phyloP scores from a whole-genome alignment of 2,329 filamentous ascomycete genomes.

The Colletotrichum tropicale region DNA sequence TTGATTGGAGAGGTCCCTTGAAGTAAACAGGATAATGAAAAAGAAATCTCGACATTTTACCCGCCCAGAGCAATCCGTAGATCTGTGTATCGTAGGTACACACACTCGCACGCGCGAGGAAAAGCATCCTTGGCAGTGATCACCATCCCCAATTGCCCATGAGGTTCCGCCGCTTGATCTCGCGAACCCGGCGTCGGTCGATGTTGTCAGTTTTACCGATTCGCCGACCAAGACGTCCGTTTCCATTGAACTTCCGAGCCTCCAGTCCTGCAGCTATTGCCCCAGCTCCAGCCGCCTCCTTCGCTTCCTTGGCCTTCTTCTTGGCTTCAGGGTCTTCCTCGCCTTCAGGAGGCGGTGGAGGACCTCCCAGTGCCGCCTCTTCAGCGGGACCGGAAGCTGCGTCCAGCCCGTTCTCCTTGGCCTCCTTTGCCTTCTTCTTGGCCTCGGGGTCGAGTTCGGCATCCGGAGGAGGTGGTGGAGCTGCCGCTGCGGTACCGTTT shows the following conservation, averaged over 20 bases:
- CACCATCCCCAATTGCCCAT: constrained; percentile 3
- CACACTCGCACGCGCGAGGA: background rate
- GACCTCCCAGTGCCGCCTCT: background rate
- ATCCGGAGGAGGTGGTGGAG: background rate
- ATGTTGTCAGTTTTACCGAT: background rate
- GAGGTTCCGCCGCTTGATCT: constrained; percentile 1
- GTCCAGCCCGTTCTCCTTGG: background rate
- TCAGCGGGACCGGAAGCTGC: background rate
- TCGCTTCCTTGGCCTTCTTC: constrained; percentile 11
- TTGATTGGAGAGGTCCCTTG: background rate
- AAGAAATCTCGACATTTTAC: background rate
- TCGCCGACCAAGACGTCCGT: background rate
- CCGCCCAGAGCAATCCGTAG: background rate
- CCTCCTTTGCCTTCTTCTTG: constrained; percentile 4
- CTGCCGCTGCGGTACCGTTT: background rate
- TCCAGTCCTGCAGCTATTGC: background rate
- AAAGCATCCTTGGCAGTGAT: background rate
- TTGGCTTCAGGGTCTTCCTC: background rate
- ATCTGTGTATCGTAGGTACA: background rate
- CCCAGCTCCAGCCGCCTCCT: background rate
- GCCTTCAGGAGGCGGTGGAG: background rate
- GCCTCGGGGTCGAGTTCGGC: background rate
- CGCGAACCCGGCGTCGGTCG: background rate
- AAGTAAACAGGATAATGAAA: background rate
- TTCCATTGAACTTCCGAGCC: background rate